Evolutionary conservation across 192 early-diverging fungal genomes (phyloP).

Genomic region (Phycomyces nitens): DNA sequence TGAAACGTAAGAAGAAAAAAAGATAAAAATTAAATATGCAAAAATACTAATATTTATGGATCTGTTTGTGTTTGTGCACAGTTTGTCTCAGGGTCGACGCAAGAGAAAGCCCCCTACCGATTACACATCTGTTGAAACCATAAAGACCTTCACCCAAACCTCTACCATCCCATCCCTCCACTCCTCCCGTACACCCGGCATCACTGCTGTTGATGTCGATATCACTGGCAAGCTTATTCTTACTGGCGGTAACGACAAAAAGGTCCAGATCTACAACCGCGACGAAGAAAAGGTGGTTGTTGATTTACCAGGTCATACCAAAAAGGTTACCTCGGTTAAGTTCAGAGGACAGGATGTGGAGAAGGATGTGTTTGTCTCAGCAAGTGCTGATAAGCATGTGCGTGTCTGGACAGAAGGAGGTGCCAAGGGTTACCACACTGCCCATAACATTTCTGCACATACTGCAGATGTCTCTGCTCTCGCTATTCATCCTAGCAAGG

Average conservation of each 20-base stretch:
- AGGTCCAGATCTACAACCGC: constrained; percentile 69
- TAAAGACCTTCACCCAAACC: constrained; percentile 55
- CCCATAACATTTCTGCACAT: constrained; percentile 64
- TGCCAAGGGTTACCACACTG: constrained; percentile 41
- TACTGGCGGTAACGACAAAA: constrained; percentile 79
- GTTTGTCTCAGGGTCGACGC: constrained; percentile 57
- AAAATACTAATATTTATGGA: constrained; percentile 21
- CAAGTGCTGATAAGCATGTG: constrained; percentile 78
- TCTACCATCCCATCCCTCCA: constrained; percentile 61
- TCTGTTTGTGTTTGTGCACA: constrained; percentile 23
- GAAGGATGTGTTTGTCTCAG: constrained; percentile 60
- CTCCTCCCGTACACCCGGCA: constrained; percentile 68
- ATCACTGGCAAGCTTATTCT: constrained; percentile 57
- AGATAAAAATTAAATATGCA: too few relatives aligned
- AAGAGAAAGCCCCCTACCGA: constrained; percentile 85
- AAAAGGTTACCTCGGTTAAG: constrained; percentile 70
- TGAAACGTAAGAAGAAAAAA: constrained; percentile 37
- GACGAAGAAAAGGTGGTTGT: constrained; percentile 59
- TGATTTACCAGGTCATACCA: constrained; percentile 79
- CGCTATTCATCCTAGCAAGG: constrained; percentile 75
- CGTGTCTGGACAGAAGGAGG: constrained; percentile 62
- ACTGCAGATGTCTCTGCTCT: constrained; percentile 68
- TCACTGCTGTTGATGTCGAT: constrained; percentile 58
- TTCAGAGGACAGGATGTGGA: constrained; percentile 57
- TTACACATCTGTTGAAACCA: constrained; percentile 61